Percentiles rank a stretch among this genome's conserved stretches.
Evolutionary conservation across 2,329 filamentous ascomycete species (phyloP).

Genomic region (Trichoderma citrinoviride): DNA sequence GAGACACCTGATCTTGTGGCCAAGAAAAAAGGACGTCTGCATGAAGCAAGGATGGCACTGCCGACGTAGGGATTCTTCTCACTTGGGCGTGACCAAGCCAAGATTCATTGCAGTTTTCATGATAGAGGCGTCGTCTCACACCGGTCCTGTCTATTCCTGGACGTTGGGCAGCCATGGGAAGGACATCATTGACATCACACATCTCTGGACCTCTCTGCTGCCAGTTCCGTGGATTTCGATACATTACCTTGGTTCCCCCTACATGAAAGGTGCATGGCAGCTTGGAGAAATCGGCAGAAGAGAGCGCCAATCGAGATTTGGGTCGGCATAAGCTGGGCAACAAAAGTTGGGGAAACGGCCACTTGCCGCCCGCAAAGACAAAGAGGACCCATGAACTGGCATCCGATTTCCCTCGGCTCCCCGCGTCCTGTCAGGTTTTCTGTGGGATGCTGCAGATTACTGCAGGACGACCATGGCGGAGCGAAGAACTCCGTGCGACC

Average conservation of each 20-base stretch:
- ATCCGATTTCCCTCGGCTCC: constrained; percentile 5
- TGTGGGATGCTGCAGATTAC: not conserved
- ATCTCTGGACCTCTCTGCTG: too few species aligned
- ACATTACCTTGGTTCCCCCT: too few species aligned
- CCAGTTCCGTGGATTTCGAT: not conserved
- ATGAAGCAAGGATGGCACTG: not conserved
- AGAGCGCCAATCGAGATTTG: too few species aligned
- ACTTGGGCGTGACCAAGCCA: not conserved
- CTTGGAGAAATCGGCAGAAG: too few species aligned
- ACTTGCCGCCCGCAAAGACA: not conserved
- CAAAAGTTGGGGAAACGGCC: not conserved
- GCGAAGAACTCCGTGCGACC: not conserved
- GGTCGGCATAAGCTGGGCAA: too few species aligned
- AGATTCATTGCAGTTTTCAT: not conserved
- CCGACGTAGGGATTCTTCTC: not conserved
- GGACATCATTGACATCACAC: too few species aligned
- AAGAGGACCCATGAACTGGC: not conserved
- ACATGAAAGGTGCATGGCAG: too few species aligned
- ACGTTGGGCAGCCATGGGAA: too few species aligned
- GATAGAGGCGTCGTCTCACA: constrained; percentile 4
- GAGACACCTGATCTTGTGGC: constrained; percentile 5
- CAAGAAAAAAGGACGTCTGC: not conserved
- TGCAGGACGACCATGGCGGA: not conserved
- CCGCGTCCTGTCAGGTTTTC: not conserved
- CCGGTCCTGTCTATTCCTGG: constrained; percentile 1